Percentiles rank a stretch among this genome's conserved stretches.
These are phyloP conservation scores for Hippophae gyantsensis DNA, from an alignment of 306 rosid species.

Conservation along the genomic window DNA sequence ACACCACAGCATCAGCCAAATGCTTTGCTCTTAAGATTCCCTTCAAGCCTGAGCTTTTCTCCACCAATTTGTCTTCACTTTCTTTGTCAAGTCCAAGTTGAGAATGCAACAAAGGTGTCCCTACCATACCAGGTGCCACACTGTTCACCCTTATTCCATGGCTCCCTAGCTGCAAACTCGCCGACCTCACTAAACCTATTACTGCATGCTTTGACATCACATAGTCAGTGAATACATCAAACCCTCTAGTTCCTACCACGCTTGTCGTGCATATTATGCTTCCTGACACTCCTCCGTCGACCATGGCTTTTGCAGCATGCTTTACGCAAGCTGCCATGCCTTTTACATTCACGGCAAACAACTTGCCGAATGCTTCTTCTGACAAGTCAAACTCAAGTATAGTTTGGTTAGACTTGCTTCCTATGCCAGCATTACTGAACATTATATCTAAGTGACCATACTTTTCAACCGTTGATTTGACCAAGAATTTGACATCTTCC, in stretches of 20 bases:
- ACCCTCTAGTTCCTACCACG: neutral
- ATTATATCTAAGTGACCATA: slow-evolving; percentile 42
- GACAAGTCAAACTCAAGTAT: slow-evolving; percentile 31
- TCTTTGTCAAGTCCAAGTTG: neutral
- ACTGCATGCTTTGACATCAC: slow-evolving; percentile 28
- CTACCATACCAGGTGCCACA: slow-evolving; percentile 22
- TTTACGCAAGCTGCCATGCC: slow-evolving; percentile 46
- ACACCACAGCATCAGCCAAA: slow-evolving; percentile 13
- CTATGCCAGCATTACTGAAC: slow-evolving; percentile 56
- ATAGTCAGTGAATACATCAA: neutral
- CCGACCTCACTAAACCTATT: slow-evolving; percentile 24
- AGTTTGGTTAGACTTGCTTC: slow-evolving; percentile 23
- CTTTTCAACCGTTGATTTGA: slow-evolving; percentile 26
- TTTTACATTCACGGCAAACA: slow-evolving; percentile 19
- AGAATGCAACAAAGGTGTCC: slow-evolving; percentile 2
- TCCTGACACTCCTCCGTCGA: slow-evolving; percentile 34
- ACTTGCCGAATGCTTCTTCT: neutral
- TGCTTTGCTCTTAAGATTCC: neutral
- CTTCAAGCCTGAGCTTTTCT: neutral
- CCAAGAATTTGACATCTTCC: slow-evolving; percentile 31
- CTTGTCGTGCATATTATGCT: slow-evolving; percentile 47
- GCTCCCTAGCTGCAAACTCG: slow-evolving; percentile 21
- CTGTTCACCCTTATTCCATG: slow-evolving; percentile 27
- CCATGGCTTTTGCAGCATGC: slow-evolving; percentile 45
- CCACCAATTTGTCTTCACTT: neutral